Evolutionary conservation across 2,329 filamentous ascomycete species (phyloP), one percentile per base, ranked within the genome.

Genomic region (Pyrenophora teres): DNA sequence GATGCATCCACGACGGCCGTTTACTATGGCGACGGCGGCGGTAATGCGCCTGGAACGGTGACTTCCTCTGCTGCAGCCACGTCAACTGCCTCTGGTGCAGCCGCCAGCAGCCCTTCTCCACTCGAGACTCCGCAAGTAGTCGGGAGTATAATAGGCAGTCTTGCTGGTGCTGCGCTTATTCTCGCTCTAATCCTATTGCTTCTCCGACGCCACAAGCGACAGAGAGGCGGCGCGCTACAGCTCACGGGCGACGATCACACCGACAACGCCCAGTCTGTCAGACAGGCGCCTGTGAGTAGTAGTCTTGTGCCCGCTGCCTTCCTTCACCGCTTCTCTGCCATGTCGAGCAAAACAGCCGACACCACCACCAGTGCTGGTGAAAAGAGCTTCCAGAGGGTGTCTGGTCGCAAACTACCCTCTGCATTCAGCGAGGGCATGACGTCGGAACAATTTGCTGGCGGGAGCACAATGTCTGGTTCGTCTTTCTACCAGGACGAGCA

Each of bases 101-200:
- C 38, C 19, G 35, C 57, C 8, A 46, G 43, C 25, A 56, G 62
- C 27, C 57, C 62, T 13, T 56, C 52, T 30, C 66, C 72, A 16
- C 69, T 77, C 6, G 74, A 76, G 38, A 83, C 81, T 19, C 78
- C 79, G 13, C 78, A 78, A 52, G 80, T 87, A 3, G 82, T 85
- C 16, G 84, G 84, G 6, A 83, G 83, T 40, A 81, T 87, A n/a
- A 77, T 87, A 21, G 84, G 84, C 13, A 83, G 83, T 39, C 77
- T 85, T 42, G 83, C 83, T 30, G 84, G 83, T 23, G 64, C 82
- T 30, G 80, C 82, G 10, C 65, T 83, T 6, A 64, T 83, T 6
- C 63, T 82, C 7, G 64, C 80, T 9, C 71, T 81, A 27, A 67
- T 84, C 9, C 66, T 86, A 45, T 68, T 85, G 27, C 69, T 85